These are phyloP conservation scores for Neocatenulostroma microsporum DNA, from an alignment of 2,329 filamentous ascomycete genomes.

Conservation along the genomic window DNA sequence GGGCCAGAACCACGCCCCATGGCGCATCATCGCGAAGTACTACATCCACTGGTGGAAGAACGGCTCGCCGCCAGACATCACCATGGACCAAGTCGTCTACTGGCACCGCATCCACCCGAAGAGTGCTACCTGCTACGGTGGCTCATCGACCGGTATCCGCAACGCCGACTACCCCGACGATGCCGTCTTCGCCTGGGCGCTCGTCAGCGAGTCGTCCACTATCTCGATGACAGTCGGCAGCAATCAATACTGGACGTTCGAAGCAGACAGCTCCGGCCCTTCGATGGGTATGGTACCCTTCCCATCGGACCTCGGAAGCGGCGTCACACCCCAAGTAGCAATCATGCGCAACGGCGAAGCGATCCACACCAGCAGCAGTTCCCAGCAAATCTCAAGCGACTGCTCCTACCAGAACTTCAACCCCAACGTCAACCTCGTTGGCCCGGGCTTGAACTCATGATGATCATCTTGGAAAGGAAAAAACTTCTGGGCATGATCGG, in stretches of 20 bases:
- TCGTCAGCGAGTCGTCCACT: slow-evolving; percentile 25
- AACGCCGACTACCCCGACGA: slow-evolving; percentile 29
- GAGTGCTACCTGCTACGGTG: slow-evolving; percentile 25
- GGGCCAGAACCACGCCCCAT: slow-evolving; percentile 31
- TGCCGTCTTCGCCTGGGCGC: slow-evolving; percentile 33
- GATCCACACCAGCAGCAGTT: slow-evolving; percentile 20
- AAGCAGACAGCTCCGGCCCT: slow-evolving; percentile 24
- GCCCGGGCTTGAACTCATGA: slow-evolving; percentile 18
- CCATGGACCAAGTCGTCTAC: slow-evolving; percentile 31
- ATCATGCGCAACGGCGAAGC: slow-evolving; percentile 25
- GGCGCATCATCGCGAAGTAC: slow-evolving; percentile 34
- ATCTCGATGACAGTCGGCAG: slow-evolving; percentile 28
- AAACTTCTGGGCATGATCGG: too few species aligned
- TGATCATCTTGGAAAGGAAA: slow-evolving; percentile 3
- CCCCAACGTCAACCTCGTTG: slow-evolving; percentile 29
- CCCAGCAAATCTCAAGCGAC: slow-evolving; percentile 20
- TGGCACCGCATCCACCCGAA: slow-evolving; percentile 35
- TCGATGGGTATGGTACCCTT: slow-evolving; percentile 28
- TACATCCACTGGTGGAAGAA: slow-evolving; percentile 33
- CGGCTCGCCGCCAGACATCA: slow-evolving; percentile 25
- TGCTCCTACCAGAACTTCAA: slow-evolving; percentile 32
- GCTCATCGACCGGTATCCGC: slow-evolving; percentile 24
- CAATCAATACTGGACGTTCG: slow-evolving; percentile 29
- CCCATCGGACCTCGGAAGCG: slow-evolving; percentile 22
- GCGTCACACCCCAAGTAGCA: slow-evolving; percentile 25